Evolutionary conservation across 2,329 filamentous ascomycete genomes (phyloP), one percentile per base, ranked within the genome.

Genomic region (Phialemoniopsis sp.): DNA sequence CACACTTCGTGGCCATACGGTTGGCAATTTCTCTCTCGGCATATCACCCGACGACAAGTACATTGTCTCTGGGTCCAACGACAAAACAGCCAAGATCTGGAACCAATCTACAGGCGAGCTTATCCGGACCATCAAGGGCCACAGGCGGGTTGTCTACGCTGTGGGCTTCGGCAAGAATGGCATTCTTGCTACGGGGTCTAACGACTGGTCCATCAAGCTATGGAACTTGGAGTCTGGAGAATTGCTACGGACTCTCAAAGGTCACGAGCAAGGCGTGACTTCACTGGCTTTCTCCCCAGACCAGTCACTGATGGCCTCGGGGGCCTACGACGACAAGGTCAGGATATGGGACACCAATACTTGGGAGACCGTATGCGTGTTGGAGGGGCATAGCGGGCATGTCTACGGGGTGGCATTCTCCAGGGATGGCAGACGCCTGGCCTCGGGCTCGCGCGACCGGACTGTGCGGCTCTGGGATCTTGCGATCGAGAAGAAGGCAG

Each of bases 81-180:
- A 50, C 32, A 32, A 26, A 14, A 48, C 42, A 3, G 35, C 44
- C 4, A 40, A 37, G 41, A 36, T 46, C 18, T 48, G 43, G 44
- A 48, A 52, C 33, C 28, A 32, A 6, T 29, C 37, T 28, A 34
- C 33, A 5, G 15, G 33, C 7, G 16, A 18, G 33, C 13, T 34
- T n/a, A 5, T 16, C 8, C 5, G 19, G 9, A 34, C 18, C 4
- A 16, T 34, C 33, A 34, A 21, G 16, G 18, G 15, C 17, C 33
- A 34, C 33, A 13, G 10, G 16, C 33, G 33, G 15, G 8, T 16
- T 16, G 33, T 29, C 34, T 21, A 10, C 12, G 19, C 17, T 8
- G 17, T 19, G 12, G 14, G 19, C n/a, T 39, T 34, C 26, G 34
- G 31, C 7, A 31, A 17, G 17, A 31, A 39, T n/a, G 30, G 37